These are phyloP conservation scores for Dioscorea dumetorum DNA, from an alignment of 106 monocot genomes.

Conservation along the genomic window DNA sequence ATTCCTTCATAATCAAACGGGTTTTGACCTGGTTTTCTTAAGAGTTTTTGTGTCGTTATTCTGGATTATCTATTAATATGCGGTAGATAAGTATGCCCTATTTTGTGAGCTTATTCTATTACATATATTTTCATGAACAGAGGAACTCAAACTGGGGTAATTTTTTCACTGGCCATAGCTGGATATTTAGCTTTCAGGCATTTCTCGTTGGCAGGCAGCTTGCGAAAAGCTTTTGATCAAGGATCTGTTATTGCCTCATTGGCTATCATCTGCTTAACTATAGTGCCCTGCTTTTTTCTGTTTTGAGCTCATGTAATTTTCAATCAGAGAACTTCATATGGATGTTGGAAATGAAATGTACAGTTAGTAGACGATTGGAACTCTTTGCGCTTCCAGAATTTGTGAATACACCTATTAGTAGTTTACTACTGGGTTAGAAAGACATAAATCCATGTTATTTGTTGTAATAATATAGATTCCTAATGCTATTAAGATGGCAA, in stretches of 20 bases:
- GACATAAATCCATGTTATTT: no score
- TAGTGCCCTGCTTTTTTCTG: slow-evolving; percentile 34
- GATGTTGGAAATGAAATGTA: no score
- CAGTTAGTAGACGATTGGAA: no score
- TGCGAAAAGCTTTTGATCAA: slow-evolving; percentile 61
- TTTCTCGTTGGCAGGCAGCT: slow-evolving; percentile 61
- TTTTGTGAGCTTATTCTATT: neutral
- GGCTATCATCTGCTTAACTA: slow-evolving; percentile 46
- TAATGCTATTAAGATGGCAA: no score
- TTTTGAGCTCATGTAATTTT: slow-evolving; percentile 16
- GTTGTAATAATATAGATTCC: no score
- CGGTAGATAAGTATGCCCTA: neutral
- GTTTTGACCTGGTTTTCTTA: neutral
- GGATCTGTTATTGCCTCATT: slow-evolving; percentile 59
- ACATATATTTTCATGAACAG: slow-evolving; percentile 22
- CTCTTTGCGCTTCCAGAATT: no score
- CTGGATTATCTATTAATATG: neutral
- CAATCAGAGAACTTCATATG: neutral
- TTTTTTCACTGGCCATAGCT: slow-evolving; percentile 56
- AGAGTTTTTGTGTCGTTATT: neutral
- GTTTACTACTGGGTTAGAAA: no score
- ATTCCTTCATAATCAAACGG: neutral
- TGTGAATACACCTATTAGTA: no score
- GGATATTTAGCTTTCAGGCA: slow-evolving; percentile 74
- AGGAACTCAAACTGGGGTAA: slow-evolving; percentile 54